Percentiles rank a stretch among this genome's conserved stretches.
Conservation (phyloP, 306 rosid species). For the Quillaja saponaria region DNA sequence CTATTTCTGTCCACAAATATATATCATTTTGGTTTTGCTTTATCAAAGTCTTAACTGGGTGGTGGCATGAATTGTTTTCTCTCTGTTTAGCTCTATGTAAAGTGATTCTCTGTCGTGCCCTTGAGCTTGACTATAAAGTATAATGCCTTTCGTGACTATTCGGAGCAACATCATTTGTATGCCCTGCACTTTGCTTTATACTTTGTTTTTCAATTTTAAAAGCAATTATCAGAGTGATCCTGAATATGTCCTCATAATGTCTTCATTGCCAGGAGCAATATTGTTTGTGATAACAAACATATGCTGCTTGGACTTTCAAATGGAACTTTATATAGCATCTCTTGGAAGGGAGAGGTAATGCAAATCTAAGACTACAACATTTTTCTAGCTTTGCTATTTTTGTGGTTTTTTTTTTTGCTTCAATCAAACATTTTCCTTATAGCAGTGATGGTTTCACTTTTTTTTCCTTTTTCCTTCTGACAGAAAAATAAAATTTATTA, state of each 20-base stretch:
- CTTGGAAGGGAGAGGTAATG: constrained; percentile 98
- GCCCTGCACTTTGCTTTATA: constrained; percentile 19
- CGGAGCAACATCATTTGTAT: neutral
- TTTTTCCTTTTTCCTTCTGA: too few relatives aligned
- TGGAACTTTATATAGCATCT: constrained; percentile 82
- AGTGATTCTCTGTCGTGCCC: constrained; percentile 8
- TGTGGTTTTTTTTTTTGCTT: neutral
- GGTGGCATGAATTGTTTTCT: constrained; percentile 11
- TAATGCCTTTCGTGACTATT: constrained; percentile 20
- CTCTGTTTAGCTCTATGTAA: constrained; percentile 4
- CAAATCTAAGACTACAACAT: neutral
- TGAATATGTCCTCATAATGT: constrained; percentile 31
- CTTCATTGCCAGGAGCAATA: constrained; percentile 78
- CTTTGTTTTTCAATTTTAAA: constrained; percentile 24
- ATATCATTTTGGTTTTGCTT: constrained; percentile 13
- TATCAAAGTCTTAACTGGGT: constrained; percentile 18
- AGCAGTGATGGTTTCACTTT: constrained; percentile 11
- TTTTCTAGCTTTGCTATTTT: neutral
- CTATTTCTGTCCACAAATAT: constrained; percentile 8
- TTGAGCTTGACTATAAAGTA: too few relatives aligned
- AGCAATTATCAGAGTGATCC: constrained; percentile 30
- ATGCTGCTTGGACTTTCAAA: constrained; percentile 90
- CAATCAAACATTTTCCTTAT: constrained; percentile 2
- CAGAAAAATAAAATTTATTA: too few relatives aligned
- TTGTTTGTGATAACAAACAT: constrained; percentile 73